Percentiles rank a stretch among this genome's conserved stretches.
These are phyloP conservation scores for Fimicolochytrium jonesii DNA, from an alignment of 192 early-diverging fungal species.

Conservation along the genomic window DNA sequence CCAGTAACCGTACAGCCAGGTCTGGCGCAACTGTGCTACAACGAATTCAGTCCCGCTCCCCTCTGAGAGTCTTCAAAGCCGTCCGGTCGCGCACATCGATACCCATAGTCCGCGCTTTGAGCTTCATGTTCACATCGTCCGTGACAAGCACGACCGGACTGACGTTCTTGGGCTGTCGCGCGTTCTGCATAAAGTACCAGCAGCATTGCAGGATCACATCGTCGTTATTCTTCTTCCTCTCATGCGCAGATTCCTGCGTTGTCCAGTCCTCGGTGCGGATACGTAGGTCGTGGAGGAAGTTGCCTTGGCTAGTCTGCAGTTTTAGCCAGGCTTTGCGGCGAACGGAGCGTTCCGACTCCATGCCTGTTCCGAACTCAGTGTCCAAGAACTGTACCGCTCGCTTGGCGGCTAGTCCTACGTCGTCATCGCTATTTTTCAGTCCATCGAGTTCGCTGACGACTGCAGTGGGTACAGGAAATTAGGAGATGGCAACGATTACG, in stretches of 20 bases:
- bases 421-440: constrained; percentile 9
- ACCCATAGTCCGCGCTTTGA: constrained; percentile 36
- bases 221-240: constrained; percentile 27
- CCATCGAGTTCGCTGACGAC: constrained; percentile 43
- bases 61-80: too few species aligned
- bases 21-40: too few species aligned
- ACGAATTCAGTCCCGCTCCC: too few species aligned
- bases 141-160: constrained; percentile 33
- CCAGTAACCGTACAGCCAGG: too few species aligned
- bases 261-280: constrained; percentile 41
- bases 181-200: background rate
- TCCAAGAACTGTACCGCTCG: constrained; percentile 24
- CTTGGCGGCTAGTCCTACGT: constrained; percentile 6
- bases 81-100: constrained; percentile 14
- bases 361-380: constrained; percentile 8
- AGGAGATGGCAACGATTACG: background rate
- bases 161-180: background rate
- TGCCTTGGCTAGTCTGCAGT: constrained; percentile 35
- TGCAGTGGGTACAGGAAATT: too few species aligned
- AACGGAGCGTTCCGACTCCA: background rate
- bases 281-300: constrained; percentile 26
- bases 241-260: background rate
- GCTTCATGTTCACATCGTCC: constrained; percentile 40
- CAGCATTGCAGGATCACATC: constrained; percentile 36
- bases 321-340: constrained; percentile 17